These are phyloP conservation scores for Aspergillus phoenicis DNA, from an alignment of 2,329 filamentous ascomycete genomes.

Conservation along the genomic window DNA sequence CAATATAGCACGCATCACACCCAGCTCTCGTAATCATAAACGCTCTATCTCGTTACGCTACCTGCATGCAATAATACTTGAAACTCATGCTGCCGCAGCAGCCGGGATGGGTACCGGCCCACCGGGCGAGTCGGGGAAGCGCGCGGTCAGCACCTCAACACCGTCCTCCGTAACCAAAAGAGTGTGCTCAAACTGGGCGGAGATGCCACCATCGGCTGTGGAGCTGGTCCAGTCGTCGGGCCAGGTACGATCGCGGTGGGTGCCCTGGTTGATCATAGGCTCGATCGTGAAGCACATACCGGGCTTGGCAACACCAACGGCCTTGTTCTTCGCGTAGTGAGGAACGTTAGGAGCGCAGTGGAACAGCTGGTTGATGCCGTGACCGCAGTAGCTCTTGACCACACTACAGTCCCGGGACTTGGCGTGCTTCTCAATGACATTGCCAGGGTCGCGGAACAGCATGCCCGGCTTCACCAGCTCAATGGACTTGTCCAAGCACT, in stretches of 20 bases:
- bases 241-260: slow-evolving; percentile 92
- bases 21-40: slow-evolving; percentile 5
- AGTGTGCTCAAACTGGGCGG: slow-evolving; percentile 94
- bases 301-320: slow-evolving; percentile 87
- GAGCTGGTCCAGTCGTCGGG: slow-evolving; percentile 98
- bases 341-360: slow-evolving; percentile 92
- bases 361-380: slow-evolving; percentile 92
- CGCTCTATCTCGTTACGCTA: slow-evolving; percentile 15
- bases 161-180: slow-evolving; percentile 80
- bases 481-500: slow-evolving; percentile 89
- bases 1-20: neutral
- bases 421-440: slow-evolving; percentile 92
- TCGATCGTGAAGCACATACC: slow-evolving; percentile 99
- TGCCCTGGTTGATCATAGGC: slow-evolving; percentile 94
- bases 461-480: slow-evolving; percentile 90
- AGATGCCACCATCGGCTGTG: slow-evolving; percentile 83
- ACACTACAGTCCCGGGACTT: slow-evolving; percentile 84
- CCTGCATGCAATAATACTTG: neutral
- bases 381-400: slow-evolving; percentile 93
- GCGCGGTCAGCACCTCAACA: slow-evolving; percentile 78
- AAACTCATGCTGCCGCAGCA: slow-evolving; percentile 17
- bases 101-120: slow-evolving; percentile 66
- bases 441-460: slow-evolving; percentile 89
- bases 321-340: slow-evolving; percentile 98
- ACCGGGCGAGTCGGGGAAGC: slow-evolving; percentile 72